These are phyloP conservation scores for Macadamia integrifolia DNA, from an alignment of 164 flowering plant genomes.

Conservation along the genomic window DNA sequence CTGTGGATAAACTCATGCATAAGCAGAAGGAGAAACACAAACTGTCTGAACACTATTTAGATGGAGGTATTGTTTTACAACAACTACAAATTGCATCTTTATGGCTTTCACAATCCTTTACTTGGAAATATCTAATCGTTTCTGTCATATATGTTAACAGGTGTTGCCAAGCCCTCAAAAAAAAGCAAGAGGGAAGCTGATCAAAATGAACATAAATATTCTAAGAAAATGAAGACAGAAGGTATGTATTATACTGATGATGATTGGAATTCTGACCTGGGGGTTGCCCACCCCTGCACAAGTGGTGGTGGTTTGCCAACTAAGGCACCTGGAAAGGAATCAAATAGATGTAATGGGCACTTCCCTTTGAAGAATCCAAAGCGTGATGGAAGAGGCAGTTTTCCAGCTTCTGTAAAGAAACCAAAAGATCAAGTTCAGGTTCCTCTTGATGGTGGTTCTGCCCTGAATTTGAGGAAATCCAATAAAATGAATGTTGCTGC, in stretches of 20 bases:
- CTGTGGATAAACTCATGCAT: slow-evolving; percentile 27
- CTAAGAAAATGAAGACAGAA: slow-evolving; percentile 62
- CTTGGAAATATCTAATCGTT: background rate
- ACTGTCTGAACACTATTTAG: slow-evolving; percentile 24
- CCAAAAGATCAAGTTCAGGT: slow-evolving; percentile 17
- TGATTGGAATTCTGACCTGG: slow-evolving; percentile 33
- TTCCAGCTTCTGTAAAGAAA: slow-evolving; percentile 27
- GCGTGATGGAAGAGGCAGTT: slow-evolving; percentile 17
- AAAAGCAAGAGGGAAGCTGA: slow-evolving; percentile 36
- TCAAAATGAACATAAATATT: slow-evolving; percentile 31
- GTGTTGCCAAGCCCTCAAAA: slow-evolving; percentile 39
- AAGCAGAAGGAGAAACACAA: slow-evolving; percentile 39
- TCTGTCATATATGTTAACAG: slow-evolving; percentile 25
- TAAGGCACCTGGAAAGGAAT: slow-evolving; percentile 29
- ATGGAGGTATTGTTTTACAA: slow-evolving; percentile 43
- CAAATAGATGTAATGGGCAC: slow-evolving; percentile 18
- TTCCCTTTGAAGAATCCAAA: slow-evolving; percentile 21
- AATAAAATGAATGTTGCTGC: slow-evolving; percentile 19
- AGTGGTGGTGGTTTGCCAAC: slow-evolving; percentile 24
- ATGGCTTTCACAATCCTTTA: background rate
- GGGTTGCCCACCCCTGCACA: slow-evolving; percentile 12
- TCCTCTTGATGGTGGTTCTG: slow-evolving; percentile 21
- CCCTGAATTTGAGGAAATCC: slow-evolving; percentile 16
- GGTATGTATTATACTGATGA: slow-evolving; percentile 25
- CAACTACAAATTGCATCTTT: background rate